Base-by-base conservation (phyloP, 2,329 filamentous ascomycete species). In the Aureobasidium uvarum region DNA sequence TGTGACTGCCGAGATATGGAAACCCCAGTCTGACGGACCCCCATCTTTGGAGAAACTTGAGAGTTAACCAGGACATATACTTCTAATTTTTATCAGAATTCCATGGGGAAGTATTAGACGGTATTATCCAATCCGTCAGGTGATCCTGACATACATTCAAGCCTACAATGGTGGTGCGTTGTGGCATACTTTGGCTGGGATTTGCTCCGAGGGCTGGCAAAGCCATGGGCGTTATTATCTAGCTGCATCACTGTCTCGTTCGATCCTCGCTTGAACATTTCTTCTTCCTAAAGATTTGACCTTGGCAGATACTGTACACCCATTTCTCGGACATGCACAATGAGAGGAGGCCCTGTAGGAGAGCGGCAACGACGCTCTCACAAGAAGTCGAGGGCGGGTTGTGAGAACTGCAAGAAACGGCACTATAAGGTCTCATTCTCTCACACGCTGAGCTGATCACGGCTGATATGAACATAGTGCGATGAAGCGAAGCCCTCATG, bases 401-500 rank as follows among this genome's bases (percentile, higher is more conserved):
- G 62, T 28, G 48, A 50, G 5, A 25, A 64, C n/a, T 64, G 62
- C 38, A 64, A 64, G 25, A 54, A 55, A n/a, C 18, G 38, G 3
- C 62, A 64, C 51, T 54, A 54, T n/a, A 64, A 64, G 46, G 58
- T 50, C 31, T 31, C 18, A 13, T 20, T n/a, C 4, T 10, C 16
- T 38, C 1, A 7, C 11, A 2, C 1, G 25, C 28, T 51, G 41
- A 3, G 4, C 16, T 54, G n/a, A 18, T 20, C 51, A 23, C 38
- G 41, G 31, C 58, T 62, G 7, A 62, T 45, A 13, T 38, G 45
- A 38, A 62, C 13, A 23, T 65, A 71, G 68, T 71, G 70, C 45
- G 70, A 69, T 36, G 70, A 71, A 38, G 36, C 39, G 3, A 69
- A 68, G 28, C 70, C 70, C 20, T 58, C 55, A 2, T 70, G 70